Base-by-base conservation (phyloP, 441 rosid species). In the Kokia cookei region DNA sequence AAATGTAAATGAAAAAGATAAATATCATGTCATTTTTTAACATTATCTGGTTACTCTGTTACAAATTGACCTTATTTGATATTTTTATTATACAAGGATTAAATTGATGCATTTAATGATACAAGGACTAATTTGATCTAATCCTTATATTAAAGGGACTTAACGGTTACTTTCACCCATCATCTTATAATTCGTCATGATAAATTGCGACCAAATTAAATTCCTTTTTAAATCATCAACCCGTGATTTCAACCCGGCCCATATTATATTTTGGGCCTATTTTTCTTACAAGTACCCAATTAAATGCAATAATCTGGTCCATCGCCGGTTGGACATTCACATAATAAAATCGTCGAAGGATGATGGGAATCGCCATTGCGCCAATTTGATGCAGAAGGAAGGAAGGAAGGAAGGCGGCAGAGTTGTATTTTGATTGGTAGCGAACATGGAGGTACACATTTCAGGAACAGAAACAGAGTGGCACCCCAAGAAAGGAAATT, bases 381-480 rank as follows among this genome's bases (percentile, higher is more conserved):
- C 26, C 58, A 48, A 48, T 67, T 67, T 27, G 71, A 67, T 27
- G 71, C 6, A 24, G 40, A 27, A 27, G 58, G 42, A 51, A 51
- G 55, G 40, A 27, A 27, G 58, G 42, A 51, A 51, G 55, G 27
- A 27, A 48, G 58, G 71, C 43, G 8, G 43, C 58, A 48, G 43
- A 67, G n/a, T 67, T 27, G 22, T 53, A 26, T 26, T 11, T 50
- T 17, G 14, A 26, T 51, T 32, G 27, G 45, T 51, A 29, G 14
- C n/a, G 10, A 17, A 50, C 53, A 77, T 75, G 77, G 76, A 72
- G 67, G 40, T 29, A 27, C 26, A 59, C 71, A 42, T 60, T 45
- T 73, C 73, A 48, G 63, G 51, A 17, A 71, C 61, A 13, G 82
- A 83, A 74, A n/a, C 63, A 11, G 64, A 76, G 58, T 19, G 64